Evolutionary conservation across 2,329 filamentous ascomycete species (phyloP), one percentile per base, ranked within the genome.

Genomic region (Colletotrichum zoysiae): DNA sequence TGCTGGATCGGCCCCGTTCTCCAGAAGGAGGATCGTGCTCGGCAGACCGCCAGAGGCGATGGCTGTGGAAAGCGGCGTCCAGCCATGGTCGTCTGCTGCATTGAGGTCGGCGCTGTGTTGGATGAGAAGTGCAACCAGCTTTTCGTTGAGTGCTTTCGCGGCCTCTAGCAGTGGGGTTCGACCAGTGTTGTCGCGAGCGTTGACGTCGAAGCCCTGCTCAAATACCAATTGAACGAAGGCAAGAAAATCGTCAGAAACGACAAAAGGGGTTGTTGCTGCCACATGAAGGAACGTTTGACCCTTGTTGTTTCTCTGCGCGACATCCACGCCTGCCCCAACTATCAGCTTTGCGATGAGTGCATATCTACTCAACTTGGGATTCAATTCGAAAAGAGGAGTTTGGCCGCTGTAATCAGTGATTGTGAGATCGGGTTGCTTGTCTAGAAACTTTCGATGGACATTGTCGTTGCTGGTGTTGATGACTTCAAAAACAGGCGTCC

Each of bases 81-180:
- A 18, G 1, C 46, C 46, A 8, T 51, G 1, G 4, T 26, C 1
- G 2, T 62, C 59, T 1, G 2, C 46, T 2, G 46, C 14, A 0
- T 51, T 9, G 14, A 9, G 60, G 16, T 30, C 1, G 5, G 46
- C 46, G 6, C 46, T n/a, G 23, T 30, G 5, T 9, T 26, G 4
- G 1, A n/a, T 2, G 3, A 51, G 60, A 30, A 51, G 33, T 0
- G 1, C 0, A 12, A 26, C 20, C 4, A 33, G 14, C 1, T 0
- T 8, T 7, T 2, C 0, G 2, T 35, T 0, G 0, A 0, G 16
- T 8, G 0, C 1, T 8, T 8, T 5, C 5, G 18, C 57, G 2
- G 40, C 57, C 0, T 46, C 26, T 20, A 60, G 18, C 1, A 64
- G 26, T 2, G 46, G 61, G 1, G 61, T 64, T 14, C 50, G 62